These are phyloP conservation scores for Beauveria rudraprayagi DNA, from an alignment of 2,329 filamentous ascomycete genomes.

Conservation along the genomic window DNA sequence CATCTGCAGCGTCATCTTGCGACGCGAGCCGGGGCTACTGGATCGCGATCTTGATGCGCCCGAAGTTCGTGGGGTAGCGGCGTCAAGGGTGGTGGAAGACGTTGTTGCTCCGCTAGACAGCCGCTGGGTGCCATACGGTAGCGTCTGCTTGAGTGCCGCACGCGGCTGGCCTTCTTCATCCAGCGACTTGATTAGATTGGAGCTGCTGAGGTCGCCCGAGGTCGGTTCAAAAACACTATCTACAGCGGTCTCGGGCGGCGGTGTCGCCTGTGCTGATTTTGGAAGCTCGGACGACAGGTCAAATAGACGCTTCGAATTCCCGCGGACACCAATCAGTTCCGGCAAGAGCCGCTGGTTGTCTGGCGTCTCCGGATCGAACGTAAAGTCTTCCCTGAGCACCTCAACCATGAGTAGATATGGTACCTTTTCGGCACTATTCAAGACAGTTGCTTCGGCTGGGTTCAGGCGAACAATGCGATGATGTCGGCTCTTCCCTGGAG, in stretches of 20 bases:
- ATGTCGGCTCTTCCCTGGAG: slow-evolving; percentile 67
- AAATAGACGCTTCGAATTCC: slow-evolving; percentile 53
- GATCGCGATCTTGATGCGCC: slow-evolving; percentile 61
- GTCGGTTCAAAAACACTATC: slow-evolving; percentile 82
- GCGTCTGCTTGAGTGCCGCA: slow-evolving; percentile 21
- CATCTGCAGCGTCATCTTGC: slow-evolving; percentile 53
- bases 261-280: slow-evolving; percentile 35
- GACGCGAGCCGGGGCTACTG: slow-evolving; percentile 53
- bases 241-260: slow-evolving; percentile 34
- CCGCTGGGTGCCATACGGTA: slow-evolving; percentile 36
- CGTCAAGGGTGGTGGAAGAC: slow-evolving; percentile 49
- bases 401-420: slow-evolving; percentile 82
- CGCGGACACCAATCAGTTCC: slow-evolving; percentile 49
- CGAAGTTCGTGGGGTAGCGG: slow-evolving; percentile 60
- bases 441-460: slow-evolving; percentile 72
- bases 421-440: slow-evolving; percentile 82
- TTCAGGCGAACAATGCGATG: slow-evolving; percentile 78
- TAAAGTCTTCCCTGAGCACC: slow-evolving; percentile 72
- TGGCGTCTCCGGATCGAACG: slow-evolving; percentile 66
- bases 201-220: slow-evolving; percentile 69
- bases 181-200: slow-evolving; percentile 55
- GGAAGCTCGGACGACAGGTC: slow-evolving; percentile 60
- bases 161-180: slow-evolving; percentile 36
- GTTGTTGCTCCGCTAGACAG: slow-evolving; percentile 56
- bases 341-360: slow-evolving; percentile 62